Evolutionary conservation across 1,284 basidiomycete genomes (phyloP).

Genomic region (Marasmius fiardii): DNA sequence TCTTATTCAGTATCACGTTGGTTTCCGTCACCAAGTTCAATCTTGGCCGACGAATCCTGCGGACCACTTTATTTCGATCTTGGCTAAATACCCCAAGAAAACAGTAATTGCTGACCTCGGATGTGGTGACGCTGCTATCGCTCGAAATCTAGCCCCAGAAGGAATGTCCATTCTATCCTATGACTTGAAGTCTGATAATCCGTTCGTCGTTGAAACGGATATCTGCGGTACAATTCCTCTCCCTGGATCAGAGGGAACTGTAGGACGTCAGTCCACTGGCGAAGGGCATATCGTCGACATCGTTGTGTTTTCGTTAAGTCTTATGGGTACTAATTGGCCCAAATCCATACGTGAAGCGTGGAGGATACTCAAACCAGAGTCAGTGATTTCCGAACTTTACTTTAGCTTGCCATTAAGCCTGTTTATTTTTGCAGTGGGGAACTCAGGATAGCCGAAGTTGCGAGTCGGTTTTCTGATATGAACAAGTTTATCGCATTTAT

Average conservation of each 20-base stretch:
- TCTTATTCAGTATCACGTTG: conserved; percentile 75
- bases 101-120: conserved; percentile 91
- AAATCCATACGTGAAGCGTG: conserved; percentile 87
- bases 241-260: conserved; percentile 70
- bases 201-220: conserved; percentile 78
- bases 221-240: conserved; percentile 73
- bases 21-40: conserved; percentile 86
- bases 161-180: conserved; percentile 75
- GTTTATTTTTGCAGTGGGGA: conserved; percentile 58
- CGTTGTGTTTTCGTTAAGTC: conserved; percentile 89
- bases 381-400: conserved; percentile 27
- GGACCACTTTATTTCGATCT: conserved; percentile 62
- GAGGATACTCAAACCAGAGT: conserved; percentile 82
- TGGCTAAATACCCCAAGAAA: conserved; percentile 58
- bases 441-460: conserved; percentile 94
- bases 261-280: conserved; percentile 39
- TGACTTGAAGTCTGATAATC: conserved; percentile 74
- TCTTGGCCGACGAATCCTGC: conserved; percentile 93
- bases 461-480: conserved; percentile 77
- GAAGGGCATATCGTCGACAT: conserved; percentile 84
- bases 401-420: conserved; percentile 7
- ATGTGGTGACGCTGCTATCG: conserved; percentile 92
- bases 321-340: conserved; percentile 99
- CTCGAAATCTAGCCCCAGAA: conserved; percentile 66
- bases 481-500: conserved; percentile 78